These are phyloP conservation scores for Neoboletus magnificus DNA, from an alignment of 768 basidiomycete genomes.

Conservation along the genomic window DNA sequence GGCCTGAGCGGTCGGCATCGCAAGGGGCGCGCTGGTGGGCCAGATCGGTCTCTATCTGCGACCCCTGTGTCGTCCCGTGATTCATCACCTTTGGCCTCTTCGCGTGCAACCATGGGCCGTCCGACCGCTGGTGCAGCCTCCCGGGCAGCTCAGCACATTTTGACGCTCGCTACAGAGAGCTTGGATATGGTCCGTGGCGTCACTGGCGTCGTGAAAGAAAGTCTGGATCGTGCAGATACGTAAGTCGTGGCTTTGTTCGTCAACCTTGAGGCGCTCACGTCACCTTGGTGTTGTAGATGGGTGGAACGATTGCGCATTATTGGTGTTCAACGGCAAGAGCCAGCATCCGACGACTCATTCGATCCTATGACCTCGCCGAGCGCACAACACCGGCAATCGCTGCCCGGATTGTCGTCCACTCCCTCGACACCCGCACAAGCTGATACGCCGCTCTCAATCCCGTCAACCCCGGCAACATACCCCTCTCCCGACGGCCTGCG, in stretches of 20 bases:
- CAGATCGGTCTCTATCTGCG: conserved; percentile 28
- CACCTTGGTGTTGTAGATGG: conserved; percentile 49
- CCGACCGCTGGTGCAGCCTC: conserved; percentile 55
- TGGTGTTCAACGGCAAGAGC: conserved; percentile 61
- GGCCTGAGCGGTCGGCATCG: conserved; percentile 19
- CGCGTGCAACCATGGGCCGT: conserved; percentile 19
- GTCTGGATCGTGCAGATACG: conserved; percentile 83
- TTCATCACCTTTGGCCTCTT: conserved; percentile 30
- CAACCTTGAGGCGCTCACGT: not conserved
- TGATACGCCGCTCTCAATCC: conserved; percentile 27
- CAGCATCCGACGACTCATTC: conserved; percentile 16
- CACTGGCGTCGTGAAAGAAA: conserved; percentile 84
- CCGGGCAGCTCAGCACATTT: conserved; percentile 73
- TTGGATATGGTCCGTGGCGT: conserved; percentile 90
- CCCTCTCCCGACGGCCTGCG: conserved; percentile 27
- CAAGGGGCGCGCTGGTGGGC: conserved; percentile 39
- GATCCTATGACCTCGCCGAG: conserved; percentile 8
- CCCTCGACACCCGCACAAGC: conserved; percentile 30
- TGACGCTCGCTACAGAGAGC: conserved; percentile 86
- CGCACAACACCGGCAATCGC: conserved; percentile 12
- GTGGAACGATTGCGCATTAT: conserved; percentile 76
- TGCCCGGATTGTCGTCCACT: conserved; percentile 30
- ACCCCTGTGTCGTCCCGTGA: conserved; percentile 37
- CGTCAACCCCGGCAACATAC: conserved; percentile 27
- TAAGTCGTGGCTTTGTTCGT: conserved; percentile 37